These are phyloP conservation scores for Ajuga chamaepitys DNA, from an alignment of 257 asterid genomes.

Conservation along the genomic window DNA sequence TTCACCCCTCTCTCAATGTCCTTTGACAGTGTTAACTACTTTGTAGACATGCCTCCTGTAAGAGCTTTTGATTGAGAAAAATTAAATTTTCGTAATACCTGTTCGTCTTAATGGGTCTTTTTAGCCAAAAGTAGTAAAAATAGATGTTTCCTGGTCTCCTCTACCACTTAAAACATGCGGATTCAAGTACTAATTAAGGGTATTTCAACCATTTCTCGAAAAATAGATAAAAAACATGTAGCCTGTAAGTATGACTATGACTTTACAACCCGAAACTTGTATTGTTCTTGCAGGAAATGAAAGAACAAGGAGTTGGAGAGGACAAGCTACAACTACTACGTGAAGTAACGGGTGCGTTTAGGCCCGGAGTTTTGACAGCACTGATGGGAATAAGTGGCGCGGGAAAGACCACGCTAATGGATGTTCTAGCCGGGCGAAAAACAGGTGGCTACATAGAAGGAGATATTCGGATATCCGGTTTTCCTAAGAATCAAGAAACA, in stretches of 20 bases:
- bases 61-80: constrained; percentile 7
- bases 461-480: constrained; percentile 59
- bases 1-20: constrained; percentile 67
- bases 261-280: too few species aligned
- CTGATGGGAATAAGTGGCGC: constrained; percentile 80
- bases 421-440: constrained; percentile 66
- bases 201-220: too few species aligned
- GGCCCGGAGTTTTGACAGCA: constrained; percentile 72
- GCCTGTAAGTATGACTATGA: too few species aligned
- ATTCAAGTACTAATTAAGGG: too few species aligned
- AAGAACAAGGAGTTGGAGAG: constrained; percentile 53
- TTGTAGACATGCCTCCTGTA: constrained; percentile 67
- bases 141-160: too few species aligned
- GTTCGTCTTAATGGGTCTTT: not conserved
- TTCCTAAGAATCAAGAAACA: constrained; percentile 63
- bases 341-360: constrained; percentile 58
- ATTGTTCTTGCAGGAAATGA: constrained; percentile 50
- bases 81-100: not conserved
- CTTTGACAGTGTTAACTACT: constrained; percentile 58
- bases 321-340: constrained; percentile 51
- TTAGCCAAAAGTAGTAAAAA: too few species aligned
- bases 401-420: constrained; percentile 72
- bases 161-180: too few species aligned
- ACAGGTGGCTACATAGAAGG: constrained; percentile 67
- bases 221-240: too few species aligned